Percentiles rank a stretch among this genome's conserved stretches.
These are phyloP conservation scores for Trichoderma virens DNA, from an alignment of 495 filamentous ascomycete genomes.

Conservation along the genomic window DNA sequence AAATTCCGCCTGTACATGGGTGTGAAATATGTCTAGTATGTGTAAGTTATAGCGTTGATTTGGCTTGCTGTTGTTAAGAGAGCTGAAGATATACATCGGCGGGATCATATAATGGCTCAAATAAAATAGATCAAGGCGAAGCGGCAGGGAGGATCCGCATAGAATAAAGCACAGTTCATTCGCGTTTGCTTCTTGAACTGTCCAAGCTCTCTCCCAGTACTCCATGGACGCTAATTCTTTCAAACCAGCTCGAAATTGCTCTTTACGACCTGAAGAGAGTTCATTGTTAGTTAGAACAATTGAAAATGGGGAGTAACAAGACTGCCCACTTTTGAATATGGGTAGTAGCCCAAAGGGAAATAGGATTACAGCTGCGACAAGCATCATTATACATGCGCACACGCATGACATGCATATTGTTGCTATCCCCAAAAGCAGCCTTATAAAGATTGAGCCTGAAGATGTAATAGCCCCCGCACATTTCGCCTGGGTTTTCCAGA, in stretches of 20 bases:
- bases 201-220: neutral
- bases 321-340: neutral
- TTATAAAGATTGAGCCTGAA: neutral
- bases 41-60: neutral
- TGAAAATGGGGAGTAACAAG: neutral
- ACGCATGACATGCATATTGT: neutral
- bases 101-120: neutral
- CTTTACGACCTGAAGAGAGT: neutral
- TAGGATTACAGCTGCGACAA: neutral
- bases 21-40: neutral
- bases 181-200: neutral
- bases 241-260: neutral
- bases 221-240: neutral
- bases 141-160: neutral
- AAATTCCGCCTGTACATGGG: neutral
- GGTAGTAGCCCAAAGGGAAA: neutral
- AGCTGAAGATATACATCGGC: neutral
- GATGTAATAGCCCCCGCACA: neutral
- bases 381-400: neutral
- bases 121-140: neutral
- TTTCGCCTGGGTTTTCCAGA: neutral
- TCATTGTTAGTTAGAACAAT: neutral
- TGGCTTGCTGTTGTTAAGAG: neutral
- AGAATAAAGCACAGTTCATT: neutral
- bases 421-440: neutral